Evolutionary conservation across 805 yeast genomes (phyloP), one percentile per base, ranked within the genome.

Genomic region (Zygoascus ofunaensis): DNA sequence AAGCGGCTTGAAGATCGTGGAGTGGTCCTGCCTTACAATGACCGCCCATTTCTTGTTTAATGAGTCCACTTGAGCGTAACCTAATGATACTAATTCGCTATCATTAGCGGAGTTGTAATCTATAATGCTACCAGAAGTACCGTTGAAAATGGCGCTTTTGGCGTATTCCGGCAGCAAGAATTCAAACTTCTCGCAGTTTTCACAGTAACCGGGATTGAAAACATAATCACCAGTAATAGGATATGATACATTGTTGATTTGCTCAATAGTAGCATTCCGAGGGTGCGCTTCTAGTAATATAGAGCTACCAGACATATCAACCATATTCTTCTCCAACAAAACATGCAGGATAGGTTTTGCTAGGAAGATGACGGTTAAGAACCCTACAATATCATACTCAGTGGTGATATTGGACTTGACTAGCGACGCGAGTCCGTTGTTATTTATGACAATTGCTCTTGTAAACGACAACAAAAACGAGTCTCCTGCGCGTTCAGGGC

Each of bases 41-140:
- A 87, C 79, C 17, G 78, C 74, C 96, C 96, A 87, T 10, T 65
- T 66, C 1, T 66, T 69, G 36, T 71, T 61, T 2, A 55, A 46
- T 34, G 71, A 64, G 20, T 65, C 58, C 19, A 73, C 73, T 1
- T 70, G 67, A 1, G 78, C 66, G 54, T 64, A 80, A 0, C 87
- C 87, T 2, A 74, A 65, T 1, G 89, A 78, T 3, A 80, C 71
- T 4, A 17, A 3, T 18, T 3, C 32, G 3, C 30, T 35, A 15
- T 18, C 34, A 15, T 14, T 19, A n/a, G 30, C 34, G 8, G 24
- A 20, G 4, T 51, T 57, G 1, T 70, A 59, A 4, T 68, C 61
- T 14, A 68, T 62, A 8, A 59, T 53, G 4, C 71, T 64, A 2
- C 84, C 84, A 2, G 67, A 75, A 5, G 33, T 20, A 2, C 43